These are phyloP conservation scores for Austroboletus eburneus DNA, from an alignment of 768 basidiomycete genomes.

Conservation along the genomic window DNA sequence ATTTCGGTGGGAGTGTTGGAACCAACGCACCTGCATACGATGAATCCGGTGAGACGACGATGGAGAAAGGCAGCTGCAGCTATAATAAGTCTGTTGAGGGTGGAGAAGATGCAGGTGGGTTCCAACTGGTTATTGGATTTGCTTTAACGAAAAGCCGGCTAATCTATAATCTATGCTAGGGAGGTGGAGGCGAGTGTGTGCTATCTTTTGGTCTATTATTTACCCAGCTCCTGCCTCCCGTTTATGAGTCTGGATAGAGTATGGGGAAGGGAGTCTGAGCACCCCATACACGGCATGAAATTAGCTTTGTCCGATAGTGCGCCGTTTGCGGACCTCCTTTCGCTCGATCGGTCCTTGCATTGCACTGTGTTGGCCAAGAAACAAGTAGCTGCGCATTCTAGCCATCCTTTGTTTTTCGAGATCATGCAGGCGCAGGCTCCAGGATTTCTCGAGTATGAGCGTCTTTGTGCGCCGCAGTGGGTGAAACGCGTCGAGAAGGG, in stretches of 20 bases:
- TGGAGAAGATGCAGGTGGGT: too few species aligned
- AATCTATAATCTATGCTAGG: too few species aligned
- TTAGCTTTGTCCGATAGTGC: conserved; percentile 18
- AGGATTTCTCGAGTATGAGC: conserved; percentile 19
- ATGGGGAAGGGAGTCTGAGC: conserved; percentile 2
- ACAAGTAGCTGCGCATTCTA: conserved; percentile 32
- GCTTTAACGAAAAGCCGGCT: too few species aligned
- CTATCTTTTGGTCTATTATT: conserved; percentile 41
- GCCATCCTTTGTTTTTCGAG: conserved; percentile 47
- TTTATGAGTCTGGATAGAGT: conserved; percentile 31
- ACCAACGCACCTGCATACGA: too few species aligned
- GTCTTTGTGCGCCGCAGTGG: background rate
- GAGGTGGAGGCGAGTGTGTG: conserved; percentile 33
- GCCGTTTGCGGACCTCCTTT: conserved; percentile 38
- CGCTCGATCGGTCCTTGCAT: conserved; percentile 43
- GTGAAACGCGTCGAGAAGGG: too few species aligned
- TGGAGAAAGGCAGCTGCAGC: too few species aligned
- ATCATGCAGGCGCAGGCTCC: conserved; percentile 18
- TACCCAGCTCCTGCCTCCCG: conserved; percentile 41
- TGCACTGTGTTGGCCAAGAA: conserved; percentile 37
- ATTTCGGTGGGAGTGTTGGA: too few species aligned
- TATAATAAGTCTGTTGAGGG: too few species aligned
- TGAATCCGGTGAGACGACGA: too few species aligned
- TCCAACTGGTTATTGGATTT: too few species aligned
- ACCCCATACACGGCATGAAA: background rate